Conservation (phyloP, 257 asterid genomes). For the Thymus mandschuricus region DNA sequence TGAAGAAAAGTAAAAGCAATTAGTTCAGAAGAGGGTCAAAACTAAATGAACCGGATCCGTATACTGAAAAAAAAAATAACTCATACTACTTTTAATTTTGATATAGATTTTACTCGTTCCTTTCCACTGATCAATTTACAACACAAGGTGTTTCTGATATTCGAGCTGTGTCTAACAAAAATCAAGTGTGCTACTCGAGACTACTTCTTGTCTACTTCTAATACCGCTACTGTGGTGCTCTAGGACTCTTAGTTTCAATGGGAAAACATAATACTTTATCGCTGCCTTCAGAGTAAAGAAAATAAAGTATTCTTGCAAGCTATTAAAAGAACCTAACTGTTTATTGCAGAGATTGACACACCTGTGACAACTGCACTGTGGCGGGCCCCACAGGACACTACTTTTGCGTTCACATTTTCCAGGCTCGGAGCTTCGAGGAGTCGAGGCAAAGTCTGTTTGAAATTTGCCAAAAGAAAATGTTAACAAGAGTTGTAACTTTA, state of each 20-base stretch:
- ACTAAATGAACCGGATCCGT: neutral
- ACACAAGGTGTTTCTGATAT: too few relatives aligned
- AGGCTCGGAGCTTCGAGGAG: conserved; percentile 81
- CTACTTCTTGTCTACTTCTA: too few relatives aligned
- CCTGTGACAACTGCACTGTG: conserved; percentile 88
- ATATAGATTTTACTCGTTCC: too few relatives aligned
- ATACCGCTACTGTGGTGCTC: neutral
- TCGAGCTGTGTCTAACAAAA: too few relatives aligned
- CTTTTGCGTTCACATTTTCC: conserved; percentile 75
- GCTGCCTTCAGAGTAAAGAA: neutral
- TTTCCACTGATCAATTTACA: too few relatives aligned
- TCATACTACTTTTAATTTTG: neutral
- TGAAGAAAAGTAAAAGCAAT: conserved; percentile 22
- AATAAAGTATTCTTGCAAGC: neutral
- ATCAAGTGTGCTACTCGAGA: too few relatives aligned
- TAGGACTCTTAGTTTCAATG: neutral
- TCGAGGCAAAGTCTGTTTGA: conserved; percentile 79
- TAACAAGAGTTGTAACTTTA: neutral
- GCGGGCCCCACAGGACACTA: conserved; percentile 97
- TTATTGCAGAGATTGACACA: conserved; percentile 32
- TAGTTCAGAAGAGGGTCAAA: conserved; percentile 11
- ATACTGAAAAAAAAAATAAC: too few relatives aligned
- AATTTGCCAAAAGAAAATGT: conserved; percentile 6
- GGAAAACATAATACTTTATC: neutral
- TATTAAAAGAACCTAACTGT: neutral